Evolutionary conservation across 2,329 filamentous ascomycete species (phyloP).

Genomic region (Fusarium decemcellulare): DNA sequence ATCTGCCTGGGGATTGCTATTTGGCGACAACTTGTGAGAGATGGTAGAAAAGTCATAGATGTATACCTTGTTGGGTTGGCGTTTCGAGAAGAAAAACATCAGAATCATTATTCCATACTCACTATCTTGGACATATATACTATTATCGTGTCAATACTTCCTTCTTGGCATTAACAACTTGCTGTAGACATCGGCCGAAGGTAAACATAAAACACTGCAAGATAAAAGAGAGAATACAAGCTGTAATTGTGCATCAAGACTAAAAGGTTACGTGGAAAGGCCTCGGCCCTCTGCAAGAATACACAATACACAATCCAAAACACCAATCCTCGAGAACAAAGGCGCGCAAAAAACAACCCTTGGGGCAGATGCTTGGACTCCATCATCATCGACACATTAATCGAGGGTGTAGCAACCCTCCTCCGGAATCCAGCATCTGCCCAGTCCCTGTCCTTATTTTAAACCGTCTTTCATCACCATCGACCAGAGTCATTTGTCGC

Average conservation of each 20-base stretch:
- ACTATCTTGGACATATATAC: neutral
- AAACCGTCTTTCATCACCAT: conserved; percentile 41
- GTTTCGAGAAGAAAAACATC: conserved; percentile 41
- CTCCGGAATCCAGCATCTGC: conserved; percentile 29
- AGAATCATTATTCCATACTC: conserved; percentile 13
- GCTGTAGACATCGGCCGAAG: neutral
- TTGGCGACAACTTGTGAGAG: conserved; percentile 3
- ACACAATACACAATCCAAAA: conserved; percentile 47
- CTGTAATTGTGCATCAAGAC: conserved; percentile 43
- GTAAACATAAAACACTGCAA: neutral
- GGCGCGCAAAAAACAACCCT: conserved; percentile 41
- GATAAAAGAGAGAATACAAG: conserved; percentile 21
- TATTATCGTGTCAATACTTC: neutral
- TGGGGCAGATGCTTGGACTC: conserved; percentile 31
- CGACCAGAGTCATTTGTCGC: conserved; percentile 45
- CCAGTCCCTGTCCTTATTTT: conserved; percentile 40
- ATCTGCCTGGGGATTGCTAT: neutral
- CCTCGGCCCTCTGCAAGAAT: conserved; percentile 35
- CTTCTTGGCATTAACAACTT: too few species aligned
- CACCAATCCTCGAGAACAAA: conserved; percentile 46
- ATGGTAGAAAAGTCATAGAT: conserved; percentile 30
- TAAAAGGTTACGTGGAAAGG: conserved; percentile 31
- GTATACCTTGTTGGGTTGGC: conserved; percentile 44
- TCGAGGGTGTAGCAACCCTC: conserved; percentile 32
- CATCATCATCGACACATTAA: conserved; percentile 39